Evolutionary conservation across 805 yeast genomes (phyloP), one percentile per base, ranked within the genome.

Genomic region (Blastobotrys peoriensis): DNA sequence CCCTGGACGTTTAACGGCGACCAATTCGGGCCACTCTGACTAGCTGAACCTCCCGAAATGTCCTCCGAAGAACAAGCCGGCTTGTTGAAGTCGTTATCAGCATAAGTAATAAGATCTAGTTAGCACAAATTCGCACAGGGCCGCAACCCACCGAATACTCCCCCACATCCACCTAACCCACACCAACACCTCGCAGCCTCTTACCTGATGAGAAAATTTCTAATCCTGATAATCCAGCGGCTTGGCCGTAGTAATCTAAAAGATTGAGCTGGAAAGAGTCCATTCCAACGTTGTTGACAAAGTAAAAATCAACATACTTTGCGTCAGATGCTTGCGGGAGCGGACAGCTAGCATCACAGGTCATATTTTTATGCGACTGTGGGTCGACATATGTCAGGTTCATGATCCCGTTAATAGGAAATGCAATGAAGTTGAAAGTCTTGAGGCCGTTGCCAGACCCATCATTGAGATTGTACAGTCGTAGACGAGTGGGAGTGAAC

Each of bases 271-370:
- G 77, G 10, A 91, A 56, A n/a, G 74, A 68, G 35, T 74, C 66
- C 25, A 88, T 77, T 10, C 71, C 73, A 4, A 93, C 64, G 2
- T 70, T 63, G 59, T 91, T 83, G 33, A 79, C 84, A 59, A 93
- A 85, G 1, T 80, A 79, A 66, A 86, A 93, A 48, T 89, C 96
- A 58, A 84, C 91, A 57, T 72, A 87, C n/a, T 67, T 62, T 1
- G 65, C 49, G n/a, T 56, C 47, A 15, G 50, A 37, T 25, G 47
- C 47, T 22, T 70, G 69, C 1, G 73, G 64, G 20, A 91, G 67
- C 0, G 96, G 95, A 63, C 98, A 93, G 74, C 77, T 82, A 0
- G 96, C 94, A 62, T 88, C 96, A 69, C 98, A 93, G 58, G 67
- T 66, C 13, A 65, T 60, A 2, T 73, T 41, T n/a, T 69, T 64